Evolutionary conservation across 2,329 filamentous ascomycete genomes (phyloP).

Genomic region (Endoconidiophora laricicola): DNA sequence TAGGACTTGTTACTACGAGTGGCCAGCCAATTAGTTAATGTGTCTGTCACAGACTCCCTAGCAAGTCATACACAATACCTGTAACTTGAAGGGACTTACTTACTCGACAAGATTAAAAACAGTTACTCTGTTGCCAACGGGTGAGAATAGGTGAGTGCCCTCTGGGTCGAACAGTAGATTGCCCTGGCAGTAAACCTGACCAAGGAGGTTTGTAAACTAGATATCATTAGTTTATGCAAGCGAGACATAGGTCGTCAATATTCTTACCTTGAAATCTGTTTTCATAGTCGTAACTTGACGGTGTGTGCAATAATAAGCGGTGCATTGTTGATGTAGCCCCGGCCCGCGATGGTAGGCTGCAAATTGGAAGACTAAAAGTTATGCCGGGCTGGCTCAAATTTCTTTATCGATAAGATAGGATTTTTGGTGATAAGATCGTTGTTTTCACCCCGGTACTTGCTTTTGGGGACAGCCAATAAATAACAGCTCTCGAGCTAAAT

Average conservation of each 20-base stretch:
- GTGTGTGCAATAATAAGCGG: background rate
- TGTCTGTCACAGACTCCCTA: too few relatives aligned
- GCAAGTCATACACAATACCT: background rate
- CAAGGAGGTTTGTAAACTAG: constrained; percentile 94
- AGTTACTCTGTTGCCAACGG: constrained; percentile 87
- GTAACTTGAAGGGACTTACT: constrained; percentile 17
- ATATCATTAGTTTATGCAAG: background rate
- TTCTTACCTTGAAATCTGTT: constrained; percentile 84
- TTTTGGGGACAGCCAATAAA: too few relatives aligned
- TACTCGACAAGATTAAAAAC: constrained; percentile 95
- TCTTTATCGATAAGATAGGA: constrained; percentile 12
- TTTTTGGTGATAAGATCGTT: background rate
- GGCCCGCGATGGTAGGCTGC: background rate
- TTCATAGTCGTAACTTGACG: constrained; percentile 52
- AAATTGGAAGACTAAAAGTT: background rate
- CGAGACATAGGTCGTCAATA: background rate
- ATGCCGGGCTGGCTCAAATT: constrained; percentile 1
- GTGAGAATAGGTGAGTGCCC: constrained; percentile 87
- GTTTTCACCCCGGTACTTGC: too few relatives aligned
- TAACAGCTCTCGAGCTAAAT: too few relatives aligned
- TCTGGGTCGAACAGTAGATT: constrained; percentile 94
- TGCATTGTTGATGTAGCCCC: background rate
- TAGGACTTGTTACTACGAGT: constrained; percentile 60
- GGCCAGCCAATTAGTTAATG: background rate
- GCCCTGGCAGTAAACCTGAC: constrained; percentile 95